Percentiles rank a stretch among this genome's conserved stretches.
Evolutionary conservation across 2,329 filamentous ascomycete genomes (phyloP).

Genomic region (Dactylellina sp.): DNA sequence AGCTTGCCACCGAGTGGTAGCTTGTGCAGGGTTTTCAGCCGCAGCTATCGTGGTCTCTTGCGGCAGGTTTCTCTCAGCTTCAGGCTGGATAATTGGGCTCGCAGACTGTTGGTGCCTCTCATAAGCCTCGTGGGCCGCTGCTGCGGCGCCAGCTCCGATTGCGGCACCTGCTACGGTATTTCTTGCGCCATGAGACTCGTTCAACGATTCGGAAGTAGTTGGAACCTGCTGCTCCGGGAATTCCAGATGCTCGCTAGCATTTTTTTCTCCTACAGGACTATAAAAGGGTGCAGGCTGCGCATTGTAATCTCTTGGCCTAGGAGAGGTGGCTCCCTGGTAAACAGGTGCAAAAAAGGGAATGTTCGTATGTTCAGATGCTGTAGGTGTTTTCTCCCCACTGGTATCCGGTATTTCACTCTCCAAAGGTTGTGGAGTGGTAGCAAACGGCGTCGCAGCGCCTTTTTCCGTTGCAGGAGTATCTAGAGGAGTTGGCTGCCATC

Average conservation of each 20-base stretch:
- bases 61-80: neutral
- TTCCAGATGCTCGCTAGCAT: neutral
- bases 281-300: neutral
- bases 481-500: constrained; percentile 19
- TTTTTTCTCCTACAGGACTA: neutral
- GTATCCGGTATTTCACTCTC: constrained; percentile 12
- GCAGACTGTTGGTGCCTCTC: constrained; percentile 12
- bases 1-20: neutral
- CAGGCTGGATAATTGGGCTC: neutral
- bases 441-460: neutral
- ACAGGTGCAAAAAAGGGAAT: constrained; percentile 17
- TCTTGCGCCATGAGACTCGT: constrained; percentile 6
- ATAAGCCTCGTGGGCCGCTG: constrained; percentile 4
- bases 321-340: neutral
- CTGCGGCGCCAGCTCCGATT: constrained; percentile 6
- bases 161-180: neutral
- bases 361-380: constrained; percentile 15
- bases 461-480: constrained; percentile 26
- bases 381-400: constrained; percentile 14
- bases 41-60: neutral
- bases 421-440: neutral
- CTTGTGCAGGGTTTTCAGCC: neutral
- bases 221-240: neutral
- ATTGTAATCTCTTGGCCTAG: neutral
- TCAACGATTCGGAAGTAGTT: neutral